Conservation (phyloP, 2,329 filamentous ascomycete genomes). For the Xylariaceae sp. region DNA sequence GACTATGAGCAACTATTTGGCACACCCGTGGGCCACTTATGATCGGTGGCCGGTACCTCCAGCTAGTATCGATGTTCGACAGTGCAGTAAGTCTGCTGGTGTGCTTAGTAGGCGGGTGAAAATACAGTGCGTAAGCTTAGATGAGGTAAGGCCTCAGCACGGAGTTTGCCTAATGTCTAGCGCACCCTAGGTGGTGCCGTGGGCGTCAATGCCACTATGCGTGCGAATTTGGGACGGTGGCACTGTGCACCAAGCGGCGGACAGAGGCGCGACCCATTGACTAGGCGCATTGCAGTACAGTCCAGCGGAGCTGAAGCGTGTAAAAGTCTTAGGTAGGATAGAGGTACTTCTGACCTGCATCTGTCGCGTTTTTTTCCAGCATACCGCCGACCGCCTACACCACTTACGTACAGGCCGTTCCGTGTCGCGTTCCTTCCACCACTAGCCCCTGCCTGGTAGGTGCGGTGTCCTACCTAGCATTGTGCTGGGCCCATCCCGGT, state of each 20-base stretch:
- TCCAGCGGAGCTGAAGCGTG: neutral
- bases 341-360: conserved; percentile 22
- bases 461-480: neutral
- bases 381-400: no score
- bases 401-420: conserved; percentile 15
- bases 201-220: conserved; percentile 2
- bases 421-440: conserved; percentile 20
- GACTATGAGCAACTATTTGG: no score
- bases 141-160: neutral
- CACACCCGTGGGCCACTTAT: no score
- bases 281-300: neutral
- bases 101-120: neutral
- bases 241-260: conserved; percentile 13
- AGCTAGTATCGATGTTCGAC: no score
- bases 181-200: neutral
- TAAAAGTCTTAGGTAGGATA: neutral
- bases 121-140: conserved; percentile 12
- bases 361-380: conserved; percentile 16
- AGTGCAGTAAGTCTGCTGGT: no score
- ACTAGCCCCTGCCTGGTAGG: conserved; percentile 16
- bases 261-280: neutral
- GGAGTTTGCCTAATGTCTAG: neutral
- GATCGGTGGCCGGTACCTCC: no score
- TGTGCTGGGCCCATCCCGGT: conserved; percentile 22
- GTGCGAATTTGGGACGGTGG: conserved; percentile 9